A percentile compares a stretch with the other conserved stretches of the same genome.
Evolutionary conservation across 805 yeast species (phyloP).

Genomic region (Pichia ethanolica): DNA sequence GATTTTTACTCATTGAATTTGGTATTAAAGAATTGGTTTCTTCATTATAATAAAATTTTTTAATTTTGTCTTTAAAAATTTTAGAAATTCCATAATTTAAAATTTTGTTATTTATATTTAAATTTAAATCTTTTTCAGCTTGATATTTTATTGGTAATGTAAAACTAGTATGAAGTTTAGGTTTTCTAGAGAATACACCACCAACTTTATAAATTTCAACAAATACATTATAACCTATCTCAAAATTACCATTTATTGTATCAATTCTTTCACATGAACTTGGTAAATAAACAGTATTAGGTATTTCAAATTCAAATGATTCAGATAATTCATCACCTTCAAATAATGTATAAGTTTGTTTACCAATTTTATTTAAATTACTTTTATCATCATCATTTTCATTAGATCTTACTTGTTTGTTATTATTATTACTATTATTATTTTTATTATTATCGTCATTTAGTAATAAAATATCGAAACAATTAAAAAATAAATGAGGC

Average conservation of each 20-base stretch:
- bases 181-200: not conserved
- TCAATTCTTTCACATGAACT: slow-evolving; percentile 6
- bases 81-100: not conserved
- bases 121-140: slow-evolving; percentile 3
- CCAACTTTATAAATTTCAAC: slow-evolving; percentile 6
- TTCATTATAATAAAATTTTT: slow-evolving; percentile 5
- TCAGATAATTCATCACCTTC: slow-evolving; percentile 1
- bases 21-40: slow-evolving; percentile 3
- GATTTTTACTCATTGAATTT: not conserved
- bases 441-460: not conserved
- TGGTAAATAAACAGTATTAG: slow-evolving; percentile 2
- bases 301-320: slow-evolving; percentile 4
- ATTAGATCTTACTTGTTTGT: no score
- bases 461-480: no score
- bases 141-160: slow-evolving; percentile 2
- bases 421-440: not conserved
- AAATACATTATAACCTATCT: not conserved
- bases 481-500: not conserved
- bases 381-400: not conserved
- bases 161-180: not conserved
- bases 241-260: slow-evolving; percentile 1
- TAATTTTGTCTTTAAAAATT: slow-evolving; percentile 2
- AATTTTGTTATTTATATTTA: not conserved
- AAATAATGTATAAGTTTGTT: not conserved
- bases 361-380: not conserved